phyloP scores from a whole-genome alignment of 2,329 filamentous ascomycete species.

The Hypoxylon sp. region DNA sequence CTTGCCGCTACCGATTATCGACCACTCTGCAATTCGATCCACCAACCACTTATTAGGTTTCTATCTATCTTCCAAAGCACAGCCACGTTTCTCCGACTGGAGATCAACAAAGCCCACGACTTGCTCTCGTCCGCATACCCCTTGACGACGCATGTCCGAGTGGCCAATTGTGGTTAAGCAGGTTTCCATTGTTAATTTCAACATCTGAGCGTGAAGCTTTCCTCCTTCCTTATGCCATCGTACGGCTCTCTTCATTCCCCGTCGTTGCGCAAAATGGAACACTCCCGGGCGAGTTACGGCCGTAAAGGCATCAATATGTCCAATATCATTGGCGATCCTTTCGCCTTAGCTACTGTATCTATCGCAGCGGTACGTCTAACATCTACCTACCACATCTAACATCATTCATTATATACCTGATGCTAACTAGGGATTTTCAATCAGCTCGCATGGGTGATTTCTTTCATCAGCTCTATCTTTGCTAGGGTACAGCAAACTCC shows the following conservation, averaged over 20 bases:
- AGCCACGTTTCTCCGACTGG: slow-evolving; percentile 40
- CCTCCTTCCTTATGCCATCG: slow-evolving; percentile 75
- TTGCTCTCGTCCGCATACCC: slow-evolving; percentile 32
- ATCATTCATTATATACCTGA: neutral
- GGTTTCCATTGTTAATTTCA: slow-evolving; percentile 34
- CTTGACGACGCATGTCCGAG: slow-evolving; percentile 36
- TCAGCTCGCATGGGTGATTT: slow-evolving; percentile 95
- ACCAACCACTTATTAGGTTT: slow-evolving; percentile 34
- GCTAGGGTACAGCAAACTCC: slow-evolving; percentile 68
- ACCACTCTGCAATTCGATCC: slow-evolving; percentile 21
- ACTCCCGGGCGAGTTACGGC: slow-evolving; percentile 70
- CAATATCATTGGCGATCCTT: slow-evolving; percentile 96
- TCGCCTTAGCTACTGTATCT: slow-evolving; percentile 93
- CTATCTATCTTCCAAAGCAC: slow-evolving; percentile 30
- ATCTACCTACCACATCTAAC: neutral
- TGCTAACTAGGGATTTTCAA: slow-evolving; percentile 39
- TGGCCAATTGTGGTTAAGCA: slow-evolving; percentile 34
- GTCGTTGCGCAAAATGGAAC: slow-evolving; percentile 86
- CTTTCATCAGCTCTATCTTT: slow-evolving; percentile 88
- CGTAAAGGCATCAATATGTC: slow-evolving; percentile 78
- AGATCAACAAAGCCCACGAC: slow-evolving; percentile 39
- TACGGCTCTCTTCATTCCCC: slow-evolving; percentile 82
- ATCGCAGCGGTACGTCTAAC: slow-evolving; percentile 82
- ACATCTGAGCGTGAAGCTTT: slow-evolving; percentile 35
- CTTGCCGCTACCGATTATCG: slow-evolving; percentile 17